These are phyloP conservation scores for Annulohypoxylon nitens DNA, from an alignment of 495 filamentous ascomycete species.

Conservation along the genomic window DNA sequence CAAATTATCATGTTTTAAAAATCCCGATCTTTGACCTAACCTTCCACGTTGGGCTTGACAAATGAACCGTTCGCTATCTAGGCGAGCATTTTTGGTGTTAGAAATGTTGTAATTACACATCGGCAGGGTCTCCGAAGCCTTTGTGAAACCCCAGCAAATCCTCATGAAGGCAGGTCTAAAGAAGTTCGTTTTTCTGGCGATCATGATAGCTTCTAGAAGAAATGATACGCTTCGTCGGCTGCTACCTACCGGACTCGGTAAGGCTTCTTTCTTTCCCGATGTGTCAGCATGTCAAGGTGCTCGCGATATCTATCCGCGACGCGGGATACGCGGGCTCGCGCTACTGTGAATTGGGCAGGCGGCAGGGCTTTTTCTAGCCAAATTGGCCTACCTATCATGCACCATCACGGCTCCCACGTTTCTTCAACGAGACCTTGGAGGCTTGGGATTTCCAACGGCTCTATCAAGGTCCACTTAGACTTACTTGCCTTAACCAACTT, in stretches of 20 bases:
- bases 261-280: constrained; percentile 27
- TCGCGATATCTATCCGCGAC: constrained; percentile 35
- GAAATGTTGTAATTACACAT: constrained; percentile 28
- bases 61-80: constrained; percentile 14
- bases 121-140: constrained; percentile 28
- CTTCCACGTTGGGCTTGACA: constrained; percentile 36
- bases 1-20: constrained; percentile 17
- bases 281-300: constrained; percentile 28
- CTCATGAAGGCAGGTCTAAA: constrained; percentile 33
- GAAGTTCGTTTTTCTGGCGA: constrained; percentile 26
- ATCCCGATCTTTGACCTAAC: constrained; percentile 27
- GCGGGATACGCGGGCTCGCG: constrained; percentile 35
- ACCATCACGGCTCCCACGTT: constrained; percentile 41
- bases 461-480: constrained; percentile 30
- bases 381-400: constrained; percentile 37
- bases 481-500: constrained; percentile 31
- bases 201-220: constrained; percentile 43
- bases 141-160: constrained; percentile 19
- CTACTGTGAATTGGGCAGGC: constrained; percentile 47
- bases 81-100: constrained; percentile 3
- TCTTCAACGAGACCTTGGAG: constrained; percentile 34
- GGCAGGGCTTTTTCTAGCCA: constrained; percentile 23
- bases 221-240: constrained; percentile 30
- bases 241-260: constrained; percentile 38
- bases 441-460: constrained; percentile 30